Conservation (phyloP, 1,284 basidiomycete genomes). For the Amylostereum chailletii region DNA sequence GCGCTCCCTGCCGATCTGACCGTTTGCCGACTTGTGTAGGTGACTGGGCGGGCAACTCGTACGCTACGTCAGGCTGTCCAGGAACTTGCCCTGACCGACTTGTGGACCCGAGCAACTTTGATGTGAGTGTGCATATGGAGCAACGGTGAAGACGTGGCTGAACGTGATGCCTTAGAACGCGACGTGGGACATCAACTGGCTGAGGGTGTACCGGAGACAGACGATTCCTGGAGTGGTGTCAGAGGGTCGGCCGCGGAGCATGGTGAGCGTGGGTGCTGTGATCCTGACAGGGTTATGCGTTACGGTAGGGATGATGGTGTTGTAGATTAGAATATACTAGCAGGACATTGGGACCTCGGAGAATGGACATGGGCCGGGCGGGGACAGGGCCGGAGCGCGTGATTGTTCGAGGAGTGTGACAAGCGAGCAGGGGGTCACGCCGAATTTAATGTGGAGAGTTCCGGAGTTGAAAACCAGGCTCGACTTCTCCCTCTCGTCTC, state of each 20-base stretch:
- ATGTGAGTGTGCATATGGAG: conserved; percentile 27
- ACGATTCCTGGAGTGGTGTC: neutral
- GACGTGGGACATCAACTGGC: conserved; percentile 47
- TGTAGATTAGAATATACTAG: too few species aligned
- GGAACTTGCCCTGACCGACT: conserved; percentile 61
- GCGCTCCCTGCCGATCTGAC: conserved; percentile 3
- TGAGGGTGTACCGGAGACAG: conserved; percentile 36
- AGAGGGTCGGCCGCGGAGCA: neutral
- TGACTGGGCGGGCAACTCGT: conserved; percentile 77
- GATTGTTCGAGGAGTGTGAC: too few species aligned
- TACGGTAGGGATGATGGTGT: too few species aligned
- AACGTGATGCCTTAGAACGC: conserved; percentile 33
- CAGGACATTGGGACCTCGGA: too few species aligned
- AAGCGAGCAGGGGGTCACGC: too few species aligned
- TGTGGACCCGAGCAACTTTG: conserved; percentile 62
- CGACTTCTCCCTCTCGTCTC: conserved; percentile 15
- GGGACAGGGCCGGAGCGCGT: too few species aligned
- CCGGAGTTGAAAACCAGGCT: conserved; percentile 14
- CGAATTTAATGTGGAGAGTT: neutral
- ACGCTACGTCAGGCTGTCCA: conserved; percentile 62
- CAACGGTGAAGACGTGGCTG: neutral
- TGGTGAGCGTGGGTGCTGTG: neutral
- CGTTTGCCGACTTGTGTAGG: conserved; percentile 28
- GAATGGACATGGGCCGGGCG: too few species aligned
- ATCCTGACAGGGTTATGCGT: neutral